Percentiles rank a stretch among this genome's conserved stretches.
Conservation (phyloP, 257 asterid genomes). For the Henckelia pumila region DNA sequence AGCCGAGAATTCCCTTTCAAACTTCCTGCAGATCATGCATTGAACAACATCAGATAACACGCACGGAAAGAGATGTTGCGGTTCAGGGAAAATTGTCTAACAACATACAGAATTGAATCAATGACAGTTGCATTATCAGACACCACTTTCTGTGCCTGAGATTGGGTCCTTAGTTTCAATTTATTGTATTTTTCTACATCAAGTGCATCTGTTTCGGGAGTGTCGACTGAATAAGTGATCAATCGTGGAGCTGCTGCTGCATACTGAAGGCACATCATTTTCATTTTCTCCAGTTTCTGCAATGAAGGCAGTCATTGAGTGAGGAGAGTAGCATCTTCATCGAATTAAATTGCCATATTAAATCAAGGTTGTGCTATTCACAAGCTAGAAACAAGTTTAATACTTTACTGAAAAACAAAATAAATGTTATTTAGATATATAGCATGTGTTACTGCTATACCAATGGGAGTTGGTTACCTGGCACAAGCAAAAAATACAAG, state of each 20-base stretch:
- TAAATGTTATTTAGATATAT: neutral
- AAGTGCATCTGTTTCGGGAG: slow-evolving; percentile 36
- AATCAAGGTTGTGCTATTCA: slow-evolving; percentile 6
- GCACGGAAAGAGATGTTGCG: neutral
- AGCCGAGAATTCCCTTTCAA: slow-evolving; percentile 68
- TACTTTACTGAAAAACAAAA: neutral
- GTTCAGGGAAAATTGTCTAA: slow-evolving; percentile 8
- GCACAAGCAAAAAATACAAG: neutral
- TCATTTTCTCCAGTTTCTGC: slow-evolving; percentile 95
- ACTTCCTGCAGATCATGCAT: slow-evolving; percentile 56
- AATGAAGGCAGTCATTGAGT: slow-evolving; percentile 22
- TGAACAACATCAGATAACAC: slow-evolving; percentile 14
- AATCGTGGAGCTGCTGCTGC: slow-evolving; percentile 88
- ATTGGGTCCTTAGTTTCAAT: slow-evolving; percentile 60
- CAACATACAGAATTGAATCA: slow-evolving; percentile 71
- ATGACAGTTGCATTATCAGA: slow-evolving; percentile 60
- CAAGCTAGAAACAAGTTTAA: neutral
- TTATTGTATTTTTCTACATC: slow-evolving; percentile 47
- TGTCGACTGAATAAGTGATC: slow-evolving; percentile 61
- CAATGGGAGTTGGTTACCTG: neutral
- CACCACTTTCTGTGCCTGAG: slow-evolving; percentile 53
- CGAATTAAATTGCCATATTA: neutral
- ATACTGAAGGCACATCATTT: slow-evolving; percentile 83
- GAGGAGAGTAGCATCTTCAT: slow-evolving; percentile 16
- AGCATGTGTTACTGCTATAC: neutral